phyloP scores from a whole-genome alignment of 208 protist genomes.

The Phytomonas sp. region DNA sequence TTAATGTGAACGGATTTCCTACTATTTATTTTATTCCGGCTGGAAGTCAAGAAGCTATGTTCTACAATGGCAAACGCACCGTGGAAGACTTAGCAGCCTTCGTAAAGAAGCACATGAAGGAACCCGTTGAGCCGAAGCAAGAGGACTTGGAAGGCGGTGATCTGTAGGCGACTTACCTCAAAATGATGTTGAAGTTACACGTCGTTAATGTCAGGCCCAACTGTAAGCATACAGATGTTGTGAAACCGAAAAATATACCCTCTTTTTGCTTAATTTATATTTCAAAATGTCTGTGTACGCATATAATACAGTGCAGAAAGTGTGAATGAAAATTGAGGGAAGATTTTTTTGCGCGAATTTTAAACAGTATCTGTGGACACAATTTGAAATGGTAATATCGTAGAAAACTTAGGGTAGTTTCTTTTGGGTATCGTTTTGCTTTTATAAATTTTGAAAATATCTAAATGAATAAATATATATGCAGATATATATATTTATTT shows the following conservation, averaged over 20 bases:
- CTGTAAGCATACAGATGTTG: neutral
- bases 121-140: neutral
- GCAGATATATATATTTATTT: neutral
- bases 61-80: constrained; percentile 73
- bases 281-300: neutral
- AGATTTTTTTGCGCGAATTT: neutral
- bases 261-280: neutral
- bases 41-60: constrained; percentile 25
- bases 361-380: neutral
- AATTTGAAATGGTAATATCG: neutral
- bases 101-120: constrained; percentile 33
- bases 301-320: constrained; percentile 1
- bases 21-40: constrained; percentile 81
- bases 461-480: constrained; percentile 7
- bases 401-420: neutral
- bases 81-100: constrained; percentile 42
- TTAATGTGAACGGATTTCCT: constrained; percentile 64
- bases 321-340: neutral
- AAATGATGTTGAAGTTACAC: neutral
- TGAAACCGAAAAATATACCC: neutral
- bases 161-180: neutral
- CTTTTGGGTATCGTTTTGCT: neutral
- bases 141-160: neutral
- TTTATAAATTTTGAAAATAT: neutral
- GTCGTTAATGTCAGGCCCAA: neutral